Conservation (phyloP, 345 rosid species). For the Euphorbia peplus region DNA sequence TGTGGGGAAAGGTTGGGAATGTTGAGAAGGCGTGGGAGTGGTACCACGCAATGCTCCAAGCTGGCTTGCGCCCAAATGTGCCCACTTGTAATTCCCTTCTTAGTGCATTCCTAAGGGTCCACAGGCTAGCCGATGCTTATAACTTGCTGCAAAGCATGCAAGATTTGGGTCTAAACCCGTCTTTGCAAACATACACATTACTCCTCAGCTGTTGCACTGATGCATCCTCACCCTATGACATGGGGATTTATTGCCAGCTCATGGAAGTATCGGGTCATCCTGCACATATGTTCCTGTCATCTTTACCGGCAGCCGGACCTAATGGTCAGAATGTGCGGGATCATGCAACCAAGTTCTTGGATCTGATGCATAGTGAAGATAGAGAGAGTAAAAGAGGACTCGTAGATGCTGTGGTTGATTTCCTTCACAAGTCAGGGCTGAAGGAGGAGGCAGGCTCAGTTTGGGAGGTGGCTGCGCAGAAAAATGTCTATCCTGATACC, state of each 20-base stretch:
- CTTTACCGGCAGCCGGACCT: conserved; percentile 79
- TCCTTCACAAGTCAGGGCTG: conserved; percentile 85
- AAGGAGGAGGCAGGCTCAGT: conserved; percentile 92
- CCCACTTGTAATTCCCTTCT: conserved; percentile 95
- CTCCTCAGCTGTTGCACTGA: conserved; percentile 90
- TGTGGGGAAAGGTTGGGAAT: conserved; percentile 94
- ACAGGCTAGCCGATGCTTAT: conserved; percentile 65
- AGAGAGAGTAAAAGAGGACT: conserved; percentile 98
- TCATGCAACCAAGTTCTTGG: conserved; percentile 70
- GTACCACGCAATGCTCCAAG: conserved; percentile 77
- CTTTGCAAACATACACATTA: conserved; percentile 81
- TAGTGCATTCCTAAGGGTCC: conserved; percentile 75
- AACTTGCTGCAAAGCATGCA: conserved; percentile 72
- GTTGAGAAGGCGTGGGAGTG: conserved; percentile 78
- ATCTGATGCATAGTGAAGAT: conserved; percentile 90
- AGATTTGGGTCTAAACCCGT: conserved; percentile 59
- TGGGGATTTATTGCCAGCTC: conserved; percentile 71
- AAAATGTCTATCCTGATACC: conserved; percentile 81
- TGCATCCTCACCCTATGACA: conserved; percentile 58
- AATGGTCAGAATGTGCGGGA: conserved; percentile 85
- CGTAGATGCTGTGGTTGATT: conserved; percentile 81
- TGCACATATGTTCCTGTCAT: conserved; percentile 66
- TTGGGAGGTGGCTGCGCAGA: conserved; percentile 88
- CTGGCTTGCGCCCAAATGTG: conserved; percentile 82
- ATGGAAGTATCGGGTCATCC: conserved; percentile 85